Conservation (phyloP, 1,139 yeast species). For the Yamadazyma buinensis region DNA sequence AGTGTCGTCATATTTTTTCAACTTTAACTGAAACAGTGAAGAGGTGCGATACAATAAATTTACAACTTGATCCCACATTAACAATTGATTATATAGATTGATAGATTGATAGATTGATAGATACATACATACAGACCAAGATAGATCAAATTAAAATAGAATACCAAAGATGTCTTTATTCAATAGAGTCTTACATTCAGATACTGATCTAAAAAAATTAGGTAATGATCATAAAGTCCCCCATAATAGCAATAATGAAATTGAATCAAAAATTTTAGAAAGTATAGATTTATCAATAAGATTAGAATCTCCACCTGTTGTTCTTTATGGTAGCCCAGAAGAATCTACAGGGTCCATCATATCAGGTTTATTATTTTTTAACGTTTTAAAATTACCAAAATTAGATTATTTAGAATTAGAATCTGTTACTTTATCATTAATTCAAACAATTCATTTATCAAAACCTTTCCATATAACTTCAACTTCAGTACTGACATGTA, state of each 20-base stretch:
- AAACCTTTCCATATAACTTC: slow-evolving; percentile 64
- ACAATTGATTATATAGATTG: too few relatives aligned
- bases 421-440: slow-evolving; percentile 58
- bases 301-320: slow-evolving; percentile 88
- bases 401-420: slow-evolving; percentile 31
- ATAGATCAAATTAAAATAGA: too few relatives aligned
- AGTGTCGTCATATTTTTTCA: too few relatives aligned
- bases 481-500: slow-evolving; percentile 47
- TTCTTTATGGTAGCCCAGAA: slow-evolving; percentile 71
- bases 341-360: slow-evolving; percentile 86
- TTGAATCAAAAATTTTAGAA: neutral
- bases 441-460: slow-evolving; percentile 64
- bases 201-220: neutral
- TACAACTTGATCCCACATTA: too few relatives aligned
- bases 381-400: slow-evolving; percentile 10
- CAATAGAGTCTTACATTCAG: slow-evolving; percentile 12
- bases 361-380: slow-evolving; percentile 60
- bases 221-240: neutral
- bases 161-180: slow-evolving; percentile 15
- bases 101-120: too few relatives aligned
- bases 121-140: too few relatives aligned
- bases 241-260: slow-evolving; percentile 2
- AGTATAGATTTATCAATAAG: slow-evolving; percentile 46
- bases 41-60: too few relatives aligned
- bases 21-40: too few relatives aligned